Evolutionary conservation across 192 early-diverging fungal genomes (phyloP).

Genomic region (Coemansia sp.): DNA sequence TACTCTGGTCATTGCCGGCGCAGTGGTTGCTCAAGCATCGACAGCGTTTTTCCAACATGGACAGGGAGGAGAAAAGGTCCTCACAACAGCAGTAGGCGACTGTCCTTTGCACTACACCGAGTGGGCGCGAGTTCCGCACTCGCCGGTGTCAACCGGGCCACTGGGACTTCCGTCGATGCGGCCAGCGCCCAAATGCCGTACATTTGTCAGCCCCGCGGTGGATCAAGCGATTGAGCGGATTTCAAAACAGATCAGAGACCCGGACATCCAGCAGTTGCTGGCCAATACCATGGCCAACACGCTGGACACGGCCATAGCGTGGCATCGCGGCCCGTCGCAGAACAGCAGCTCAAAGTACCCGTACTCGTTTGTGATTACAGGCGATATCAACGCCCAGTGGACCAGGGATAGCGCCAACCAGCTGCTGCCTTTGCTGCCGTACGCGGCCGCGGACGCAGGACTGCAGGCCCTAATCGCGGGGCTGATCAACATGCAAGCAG

Average conservation of each 20-base stretch:
- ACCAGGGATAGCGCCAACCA: constrained; percentile 65
- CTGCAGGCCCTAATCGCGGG: constrained; percentile 48
- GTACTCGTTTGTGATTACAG: constrained; percentile 62
- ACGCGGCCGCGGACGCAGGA: constrained; percentile 22
- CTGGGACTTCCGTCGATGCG: constrained; percentile 38
- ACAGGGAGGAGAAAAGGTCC: no score
- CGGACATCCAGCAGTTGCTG: constrained; percentile 52
- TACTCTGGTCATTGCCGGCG: no score
- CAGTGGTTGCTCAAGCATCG: background rate
- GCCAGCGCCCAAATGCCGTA: constrained; percentile 42
- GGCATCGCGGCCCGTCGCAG: constrained; percentile 22
- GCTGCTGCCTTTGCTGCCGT: constrained; percentile 50
- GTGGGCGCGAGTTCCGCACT: constrained; percentile 19
- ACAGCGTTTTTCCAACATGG: background rate
- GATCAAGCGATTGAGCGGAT: constrained; percentile 34
- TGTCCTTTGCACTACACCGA: constrained; percentile 32
- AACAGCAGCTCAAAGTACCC: constrained; percentile 10
- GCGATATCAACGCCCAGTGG: constrained; percentile 70
- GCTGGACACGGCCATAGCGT: constrained; percentile 60
- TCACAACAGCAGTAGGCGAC: constrained; percentile 32
- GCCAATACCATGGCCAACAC: constrained; percentile 62
- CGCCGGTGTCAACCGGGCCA: constrained; percentile 16
- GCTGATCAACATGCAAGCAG: constrained; percentile 53
- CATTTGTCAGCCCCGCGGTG: constrained; percentile 45
- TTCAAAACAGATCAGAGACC: constrained; percentile 30